Conservation (phyloP, 257 asterid species). For the Primulina huaijiensis region DNA sequence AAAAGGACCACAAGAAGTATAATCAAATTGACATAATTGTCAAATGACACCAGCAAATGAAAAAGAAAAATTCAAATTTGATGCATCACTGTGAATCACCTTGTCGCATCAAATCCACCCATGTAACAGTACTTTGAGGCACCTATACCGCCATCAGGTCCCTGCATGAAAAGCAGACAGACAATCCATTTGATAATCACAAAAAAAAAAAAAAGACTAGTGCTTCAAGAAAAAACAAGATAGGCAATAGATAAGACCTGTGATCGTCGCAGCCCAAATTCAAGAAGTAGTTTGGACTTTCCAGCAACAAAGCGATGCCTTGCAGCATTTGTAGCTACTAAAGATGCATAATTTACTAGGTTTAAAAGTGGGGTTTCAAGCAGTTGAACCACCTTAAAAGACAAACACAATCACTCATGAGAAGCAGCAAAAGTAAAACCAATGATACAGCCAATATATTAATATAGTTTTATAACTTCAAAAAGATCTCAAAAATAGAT, state of each 20-base stretch:
- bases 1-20: conserved; percentile 10
- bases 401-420: conserved; percentile 28
- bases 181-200: conserved; percentile 18
- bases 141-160: conserved; percentile 98
- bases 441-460: not conserved
- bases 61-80: not conserved
- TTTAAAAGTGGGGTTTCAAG: conserved; percentile 93
- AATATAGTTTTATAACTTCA: not conserved
- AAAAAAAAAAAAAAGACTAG: conserved; percentile 12
- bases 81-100: conserved; percentile 44
- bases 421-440: conserved; percentile 10
- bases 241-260: conserved; percentile 49
- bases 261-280: conserved; percentile 91
- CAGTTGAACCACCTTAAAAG: conserved; percentile 85
- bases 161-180: conserved; percentile 45
- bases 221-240: conserved; percentile 24
- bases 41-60: conserved; percentile 3
- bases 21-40: too few relatives aligned
- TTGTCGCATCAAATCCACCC: conserved; percentile 99
- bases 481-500: not conserved
- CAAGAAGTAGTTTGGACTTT: conserved; percentile 87
- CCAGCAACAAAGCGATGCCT: conserved; percentile 99
- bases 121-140: conserved; percentile 93
- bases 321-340: conserved; percentile 97
- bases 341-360: conserved; percentile 87